Conservation (phyloP, 345 rosid species). For the Eucalyptus decipiens region DNA sequence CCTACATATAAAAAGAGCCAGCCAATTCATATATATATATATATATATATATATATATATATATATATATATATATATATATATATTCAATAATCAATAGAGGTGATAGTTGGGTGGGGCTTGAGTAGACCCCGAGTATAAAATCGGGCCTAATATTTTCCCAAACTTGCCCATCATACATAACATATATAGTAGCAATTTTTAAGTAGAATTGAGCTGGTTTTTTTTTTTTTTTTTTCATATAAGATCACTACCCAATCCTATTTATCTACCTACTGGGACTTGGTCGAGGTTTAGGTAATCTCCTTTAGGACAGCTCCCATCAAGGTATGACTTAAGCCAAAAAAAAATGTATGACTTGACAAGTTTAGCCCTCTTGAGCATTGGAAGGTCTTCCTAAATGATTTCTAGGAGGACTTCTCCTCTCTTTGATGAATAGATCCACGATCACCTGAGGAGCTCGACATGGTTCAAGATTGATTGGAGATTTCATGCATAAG, state of each 20-base stretch:
- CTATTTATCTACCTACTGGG: neutral
- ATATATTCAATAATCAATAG: neutral
- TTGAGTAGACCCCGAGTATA: neutral
- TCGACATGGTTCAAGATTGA: neutral
- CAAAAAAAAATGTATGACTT: too few relatives aligned
- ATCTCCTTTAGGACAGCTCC: neutral
- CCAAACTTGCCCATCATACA: neutral
- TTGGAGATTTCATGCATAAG: rapidly evolving
- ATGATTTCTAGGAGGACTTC: neutral
- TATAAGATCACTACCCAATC: neutral
- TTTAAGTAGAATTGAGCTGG: neutral
- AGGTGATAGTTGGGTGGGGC: neutral
- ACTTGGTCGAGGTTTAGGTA: neutral
- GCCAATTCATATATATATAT: neutral
- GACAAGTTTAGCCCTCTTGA: neutral
- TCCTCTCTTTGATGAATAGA: neutral
- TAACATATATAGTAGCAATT: neutral
- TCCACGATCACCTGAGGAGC: rapidly evolving
- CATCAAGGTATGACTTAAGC: too few relatives aligned
- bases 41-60: too few relatives aligned
- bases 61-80: too few relatives aligned
- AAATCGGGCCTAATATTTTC: neutral
- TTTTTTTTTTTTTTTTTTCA: neutral
- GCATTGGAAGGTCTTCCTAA: neutral
- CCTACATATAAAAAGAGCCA: neutral